Base-by-base conservation (phyloP, 139 green algal species). In the Micractinium sp. region DNA sequence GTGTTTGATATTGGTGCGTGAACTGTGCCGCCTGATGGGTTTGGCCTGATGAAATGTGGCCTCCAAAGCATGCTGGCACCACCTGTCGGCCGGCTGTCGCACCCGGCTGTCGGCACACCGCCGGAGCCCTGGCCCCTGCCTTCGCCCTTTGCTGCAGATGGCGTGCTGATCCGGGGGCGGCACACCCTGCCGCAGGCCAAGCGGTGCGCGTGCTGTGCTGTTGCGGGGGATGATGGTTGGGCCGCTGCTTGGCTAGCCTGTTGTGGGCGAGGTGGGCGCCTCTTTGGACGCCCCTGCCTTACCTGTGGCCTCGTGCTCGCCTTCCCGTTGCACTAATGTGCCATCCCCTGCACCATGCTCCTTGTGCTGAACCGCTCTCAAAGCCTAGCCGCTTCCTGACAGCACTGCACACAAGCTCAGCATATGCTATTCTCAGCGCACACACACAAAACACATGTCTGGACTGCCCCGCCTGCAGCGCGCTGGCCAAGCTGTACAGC, bases 141-240 rank as follows among this genome's bases (percentile, higher is more conserved):
- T 39, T 39, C n/a, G 29, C 18, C n/a, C n/a, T n/a, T n/a, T 81
- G 31, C 75, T 53, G 31, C n/a, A 41, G 82, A 97, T 81, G 95
- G 95, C 25, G 96, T 98, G 31, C 90, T 98, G 9, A 92, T 96
- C 2, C 87, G 93, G 0, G 96, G 96, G 0, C 90, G 86, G 19
- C 39, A 87, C 7, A 93, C 96, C 13, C 81, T 97, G 38, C 90
- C 91, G 0, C 66, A 90, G 35, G 94, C 93, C 12, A 87, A 91
- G 82, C 61, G 63, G 87, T 86, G 63, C 78, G 90, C 60, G 22
- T 25, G 22, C 75, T 16, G 22, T 33, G 25, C 31, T 5, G 22
- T 7, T 75, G 20, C 67, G 33, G 47, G 47, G 47, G 47, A 9
- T 56, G 47, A 56, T 56, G 47, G 9, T 56, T 5, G 47, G 47